Evolutionary conservation across 2,329 filamentous ascomycete species (phyloP).

Genomic region (Neurospora sp.): DNA sequence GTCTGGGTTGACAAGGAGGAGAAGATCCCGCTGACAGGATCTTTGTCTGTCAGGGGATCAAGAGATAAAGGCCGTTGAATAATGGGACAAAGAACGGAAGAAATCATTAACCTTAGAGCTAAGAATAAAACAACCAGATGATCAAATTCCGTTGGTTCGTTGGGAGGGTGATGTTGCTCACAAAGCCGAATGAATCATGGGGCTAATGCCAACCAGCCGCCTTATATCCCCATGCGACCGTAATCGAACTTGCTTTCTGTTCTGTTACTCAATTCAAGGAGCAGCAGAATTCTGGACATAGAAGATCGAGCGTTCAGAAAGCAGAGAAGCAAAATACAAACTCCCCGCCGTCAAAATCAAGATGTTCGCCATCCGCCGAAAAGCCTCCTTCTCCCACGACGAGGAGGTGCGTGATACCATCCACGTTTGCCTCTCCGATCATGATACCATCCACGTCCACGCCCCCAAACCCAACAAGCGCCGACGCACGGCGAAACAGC

Average conservation of each 20-base stretch:
- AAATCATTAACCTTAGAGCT: not conserved
- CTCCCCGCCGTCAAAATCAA: not conserved
- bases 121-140: not conserved
- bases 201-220: not conserved
- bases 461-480: not conserved
- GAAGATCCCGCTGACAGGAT: not conserved
- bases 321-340: not conserved
- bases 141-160: not conserved
- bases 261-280: not conserved
- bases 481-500: not conserved
- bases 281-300: not conserved
- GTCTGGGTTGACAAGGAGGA: not conserved
- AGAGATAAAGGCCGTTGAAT: not conserved
- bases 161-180: not conserved
- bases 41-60: not conserved
- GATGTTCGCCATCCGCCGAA: not conserved
- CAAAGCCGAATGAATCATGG: not conserved
- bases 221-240: not conserved
- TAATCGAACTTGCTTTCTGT: not conserved
- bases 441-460: not conserved
- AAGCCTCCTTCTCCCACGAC: not conserved
- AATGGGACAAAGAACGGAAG: not conserved
- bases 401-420: not conserved
- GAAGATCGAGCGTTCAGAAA: not conserved
- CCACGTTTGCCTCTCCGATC: not conserved